Evolutionary conservation across 108 stramenopile genomes (phyloP), one percentile per base, ranked within the genome.

Genomic region (Nitzschia sp.): DNA sequence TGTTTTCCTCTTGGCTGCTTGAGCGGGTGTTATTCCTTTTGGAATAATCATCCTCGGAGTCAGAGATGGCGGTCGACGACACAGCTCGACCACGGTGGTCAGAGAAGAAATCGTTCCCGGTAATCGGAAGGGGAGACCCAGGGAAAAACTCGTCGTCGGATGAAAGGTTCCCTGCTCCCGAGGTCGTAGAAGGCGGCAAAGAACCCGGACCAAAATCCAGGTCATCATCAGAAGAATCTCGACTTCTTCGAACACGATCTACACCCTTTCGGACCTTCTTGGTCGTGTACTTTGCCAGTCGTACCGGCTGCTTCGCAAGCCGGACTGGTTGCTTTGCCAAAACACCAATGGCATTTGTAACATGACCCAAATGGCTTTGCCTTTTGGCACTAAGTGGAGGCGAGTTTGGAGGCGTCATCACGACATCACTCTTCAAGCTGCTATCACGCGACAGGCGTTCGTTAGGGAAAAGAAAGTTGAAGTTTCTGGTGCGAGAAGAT

Each of bases 241-340:
- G 49, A 23, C 21, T 51, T 51, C 49, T 51, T 19, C 49, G 8
- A 5, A 51, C 49, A 6, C 29, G 57, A 17, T 32, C 57, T 18
- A 59, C 57, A 3, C 57, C 33, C 21, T 59, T 30, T 33, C 57
- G 57, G 21, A 59, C 57, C 32, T 59, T 59, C 33, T 63, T 63
- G 19, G 21, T 2, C 9, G 61, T 63, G 61, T 45, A 63, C 25
- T 63, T 63, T 18, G 61, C 61, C 25, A 63, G 32, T 31, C 61
- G 38, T 8, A 63, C 61, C n/a, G 61, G 61, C 25, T 63, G 61
- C 46, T 63, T 63, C 0, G 61, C 61, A n/a, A 63, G 61, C 32
- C 27, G 42, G 45, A 26, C 61, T 8, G 61, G 61, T 27, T 63
- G 61, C 26, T 42, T 46, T 1, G 61, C 61, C 23, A 63, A 28